Evolutionary conservation across 108 stramenopile genomes (phyloP), one percentile per base, ranked within the genome.

Genomic region (Poteriospumella lacustris): DNA sequence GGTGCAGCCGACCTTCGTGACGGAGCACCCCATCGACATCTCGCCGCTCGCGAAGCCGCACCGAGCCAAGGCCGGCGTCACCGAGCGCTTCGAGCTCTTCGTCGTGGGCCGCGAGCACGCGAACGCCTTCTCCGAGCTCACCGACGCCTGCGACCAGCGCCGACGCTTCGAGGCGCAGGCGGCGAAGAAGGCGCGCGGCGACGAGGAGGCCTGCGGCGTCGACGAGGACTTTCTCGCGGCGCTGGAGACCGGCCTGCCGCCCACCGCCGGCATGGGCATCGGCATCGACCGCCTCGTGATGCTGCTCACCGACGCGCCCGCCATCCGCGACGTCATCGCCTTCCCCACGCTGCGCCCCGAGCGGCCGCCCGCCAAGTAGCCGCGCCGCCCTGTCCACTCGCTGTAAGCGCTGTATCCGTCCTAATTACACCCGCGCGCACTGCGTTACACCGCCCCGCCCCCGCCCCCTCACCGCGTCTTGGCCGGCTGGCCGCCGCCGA

Each of bases 71-170:
- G 85, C 90, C 39, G 95, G 95, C 0, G 79, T 93, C 80, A 91
- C 93, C 41, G 96, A 99, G 84, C 90, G 96, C 15, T 99, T 99
- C 75, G 98, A 99, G 87, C 87, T 99, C 52, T 99, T 97, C 82
- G 91, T 92, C 0, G 89, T 91, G 0, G 96, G 98, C 28, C 77
- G 95, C 44, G 98, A 99, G 79, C 88, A 92, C 82, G 96, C 95
- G 38, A 99, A 99, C 80, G 89, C 97, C 24, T 99, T 96, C 80
- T 91, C 91, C 78, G 97, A 99, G 82, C 85, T 99, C 81, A 99
- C 95, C 1, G 97, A 97, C 82, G 94, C 97, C n/a, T 86, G 92
- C 0, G 96, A 97, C 77, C 97, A 99, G 88, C 85, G 94, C 26
- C 76, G 80, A 42, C 89, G 98, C 58, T 97, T 99, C 80, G 96